Conservation (phyloP, 2,329 filamentous ascomycete species). For the Venturia pyrina region DNA sequence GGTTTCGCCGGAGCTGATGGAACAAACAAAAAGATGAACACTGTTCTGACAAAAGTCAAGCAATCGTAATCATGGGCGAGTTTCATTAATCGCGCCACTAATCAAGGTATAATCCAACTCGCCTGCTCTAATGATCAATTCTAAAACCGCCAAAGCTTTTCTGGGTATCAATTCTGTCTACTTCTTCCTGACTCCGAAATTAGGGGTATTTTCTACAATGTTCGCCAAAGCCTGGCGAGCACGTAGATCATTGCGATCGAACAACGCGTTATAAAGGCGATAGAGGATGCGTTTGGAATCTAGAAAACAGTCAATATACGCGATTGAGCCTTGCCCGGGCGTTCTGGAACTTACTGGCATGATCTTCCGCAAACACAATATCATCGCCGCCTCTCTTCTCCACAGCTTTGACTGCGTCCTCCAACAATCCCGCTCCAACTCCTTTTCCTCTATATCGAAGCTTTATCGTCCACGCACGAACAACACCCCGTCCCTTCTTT, state of each 20-base stretch:
- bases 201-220: not conserved
- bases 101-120: not conserved
- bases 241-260: conserved; percentile 3
- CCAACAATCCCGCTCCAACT: conserved; percentile 61
- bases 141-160: not conserved
- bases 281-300: conserved; percentile 10
- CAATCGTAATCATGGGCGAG: not conserved
- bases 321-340: not conserved
- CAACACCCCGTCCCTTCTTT: conserved; percentile 55
- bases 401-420: conserved; percentile 60
- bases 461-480: conserved; percentile 75
- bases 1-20: too few relatives aligned
- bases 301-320: not conserved
- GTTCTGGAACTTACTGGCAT: conserved; percentile 54
- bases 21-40: too few relatives aligned
- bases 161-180: not conserved
- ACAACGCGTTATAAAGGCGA: conserved; percentile 1
- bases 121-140: not conserved
- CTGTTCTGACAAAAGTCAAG: not conserved
- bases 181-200: not conserved
- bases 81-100: not conserved
- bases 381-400: conserved; percentile 59
- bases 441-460: conserved; percentile 60
- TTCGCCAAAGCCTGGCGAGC: conserved; percentile 2
- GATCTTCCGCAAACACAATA: conserved; percentile 63